Conservation (phyloP, 441 rosid genomes). For the Eutrema salsugineum region DNA sequence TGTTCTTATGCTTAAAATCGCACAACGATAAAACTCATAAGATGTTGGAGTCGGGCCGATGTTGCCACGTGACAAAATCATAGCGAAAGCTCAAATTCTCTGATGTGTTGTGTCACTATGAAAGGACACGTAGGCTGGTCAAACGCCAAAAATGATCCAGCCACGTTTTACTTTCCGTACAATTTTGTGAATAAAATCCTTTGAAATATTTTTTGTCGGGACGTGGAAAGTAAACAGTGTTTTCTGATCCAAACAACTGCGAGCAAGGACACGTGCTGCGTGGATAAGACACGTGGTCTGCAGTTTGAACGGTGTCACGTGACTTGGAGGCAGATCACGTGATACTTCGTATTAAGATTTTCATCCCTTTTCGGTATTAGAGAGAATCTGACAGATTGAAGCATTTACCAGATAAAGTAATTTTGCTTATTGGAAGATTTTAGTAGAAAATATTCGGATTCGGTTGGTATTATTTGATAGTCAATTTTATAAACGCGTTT, state of each 20-base stretch:
- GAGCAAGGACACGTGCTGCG: slow-evolving; percentile 17
- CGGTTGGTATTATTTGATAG: not conserved
- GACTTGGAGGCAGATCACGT: slow-evolving; percentile 16
- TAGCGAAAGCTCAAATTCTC: not conserved
- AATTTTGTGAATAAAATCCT: not conserved
- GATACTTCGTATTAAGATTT: not conserved
- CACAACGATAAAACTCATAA: not conserved
- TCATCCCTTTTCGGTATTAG: not conserved
- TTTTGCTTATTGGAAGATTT: not conserved
- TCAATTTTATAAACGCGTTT: not conserved
- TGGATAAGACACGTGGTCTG: slow-evolving; percentile 12
- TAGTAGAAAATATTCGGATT: slow-evolving; percentile 9
- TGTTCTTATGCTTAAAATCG: not conserved
- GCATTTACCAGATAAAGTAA: not conserved
- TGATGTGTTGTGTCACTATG: not conserved
- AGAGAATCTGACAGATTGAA: slow-evolving; percentile 16
- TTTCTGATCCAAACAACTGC: not conserved
- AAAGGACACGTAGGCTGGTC: slow-evolving; percentile 19
- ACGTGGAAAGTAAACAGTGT: slow-evolving; percentile 18
- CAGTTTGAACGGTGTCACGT: slow-evolving; percentile 13
- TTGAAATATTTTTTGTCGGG: slow-evolving; percentile 6
- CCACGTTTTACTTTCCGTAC: slow-evolving; percentile 18
- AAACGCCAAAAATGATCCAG: not conserved
- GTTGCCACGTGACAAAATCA: slow-evolving; percentile 6
- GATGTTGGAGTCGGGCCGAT: not conserved